phyloP scores from a whole-genome alignment of 768 basidiomycete genomes.

The Mrakia frigida region DNA sequence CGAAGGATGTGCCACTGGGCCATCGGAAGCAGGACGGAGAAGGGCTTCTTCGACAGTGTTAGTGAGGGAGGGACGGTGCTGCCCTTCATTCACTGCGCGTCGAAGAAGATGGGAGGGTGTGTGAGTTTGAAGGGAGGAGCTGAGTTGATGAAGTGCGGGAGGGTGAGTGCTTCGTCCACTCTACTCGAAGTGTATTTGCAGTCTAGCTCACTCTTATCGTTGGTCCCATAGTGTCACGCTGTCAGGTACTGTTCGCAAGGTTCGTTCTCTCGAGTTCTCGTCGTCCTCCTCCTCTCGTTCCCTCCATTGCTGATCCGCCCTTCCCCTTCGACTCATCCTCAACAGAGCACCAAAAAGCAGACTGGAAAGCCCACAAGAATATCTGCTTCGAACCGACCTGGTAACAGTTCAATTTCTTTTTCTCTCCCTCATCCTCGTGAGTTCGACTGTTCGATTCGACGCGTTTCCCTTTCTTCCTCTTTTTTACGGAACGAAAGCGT shows the following conservation, averaged over 20 bases:
- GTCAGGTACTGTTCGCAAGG: not conserved
- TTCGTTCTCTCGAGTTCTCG: not conserved
- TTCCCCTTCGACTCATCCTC: not conserved
- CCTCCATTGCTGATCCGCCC: not conserved
- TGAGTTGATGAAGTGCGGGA: not conserved
- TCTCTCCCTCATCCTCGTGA: too few relatives aligned
- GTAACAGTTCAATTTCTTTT: too few relatives aligned
- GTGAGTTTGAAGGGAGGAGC: not conserved
- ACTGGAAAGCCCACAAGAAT: not conserved
- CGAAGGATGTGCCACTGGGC: not conserved
- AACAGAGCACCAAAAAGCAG: not conserved
- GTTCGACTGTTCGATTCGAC: too few relatives aligned
- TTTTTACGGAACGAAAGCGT: too few relatives aligned
- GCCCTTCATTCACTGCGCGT: not conserved
- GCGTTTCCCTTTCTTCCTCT: too few relatives aligned
- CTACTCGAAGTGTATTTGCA: not conserved
- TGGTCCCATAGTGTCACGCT: not conserved
- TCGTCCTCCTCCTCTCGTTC: not conserved
- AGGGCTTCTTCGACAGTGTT: not conserved
- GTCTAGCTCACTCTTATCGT: not conserved
- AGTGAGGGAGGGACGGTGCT: not conserved
- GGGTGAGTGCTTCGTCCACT: not conserved
- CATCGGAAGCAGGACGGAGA: not conserved
- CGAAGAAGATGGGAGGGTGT: not conserved
- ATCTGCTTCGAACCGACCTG: not conserved